These are phyloP conservation scores for Hypoxylon sp. DNA, from an alignment of 2,329 filamentous ascomycete species.

Conservation along the genomic window DNA sequence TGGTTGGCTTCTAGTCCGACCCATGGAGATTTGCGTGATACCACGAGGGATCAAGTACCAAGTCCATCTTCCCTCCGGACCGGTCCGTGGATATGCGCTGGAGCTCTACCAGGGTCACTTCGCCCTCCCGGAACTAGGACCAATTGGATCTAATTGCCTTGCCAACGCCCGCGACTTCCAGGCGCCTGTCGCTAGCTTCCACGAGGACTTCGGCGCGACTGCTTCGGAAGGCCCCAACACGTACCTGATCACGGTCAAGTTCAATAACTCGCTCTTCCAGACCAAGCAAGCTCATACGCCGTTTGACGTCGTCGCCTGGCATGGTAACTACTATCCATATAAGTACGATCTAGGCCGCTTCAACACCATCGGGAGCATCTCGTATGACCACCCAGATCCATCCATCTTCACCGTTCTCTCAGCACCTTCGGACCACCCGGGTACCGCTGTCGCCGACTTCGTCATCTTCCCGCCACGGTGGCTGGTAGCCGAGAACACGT, in stretches of 20 bases:
- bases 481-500: slow-evolving; percentile 71
- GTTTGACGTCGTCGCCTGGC: slow-evolving; percentile 79
- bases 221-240: slow-evolving; percentile 51
- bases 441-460: slow-evolving; percentile 71
- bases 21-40: slow-evolving; percentile 76
- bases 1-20: slow-evolving; percentile 72
- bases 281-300: slow-evolving; percentile 73
- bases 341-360: slow-evolving; percentile 79
- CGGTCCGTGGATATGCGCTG: slow-evolving; percentile 72
- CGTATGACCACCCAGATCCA: slow-evolving; percentile 76
- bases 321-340: slow-evolving; percentile 77
- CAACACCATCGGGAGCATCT: slow-evolving; percentile 74
- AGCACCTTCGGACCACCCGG: slow-evolving; percentile 61
- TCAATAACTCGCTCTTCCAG: slow-evolving; percentile 71
- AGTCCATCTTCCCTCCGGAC: slow-evolving; percentile 62
- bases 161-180: slow-evolving; percentile 75
- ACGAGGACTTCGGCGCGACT: slow-evolving; percentile 61
- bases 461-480: slow-evolving; percentile 73
- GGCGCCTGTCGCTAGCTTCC: slow-evolving; percentile 70
- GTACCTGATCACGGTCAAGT: slow-evolving; percentile 67
- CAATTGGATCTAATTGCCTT: slow-evolving; percentile 72
- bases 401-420: slow-evolving; percentile 75
- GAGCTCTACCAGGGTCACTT: slow-evolving; percentile 74
- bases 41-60: slow-evolving; percentile 74
- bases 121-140: slow-evolving; percentile 71